Conservation (phyloP, 768 basidiomycete species). For the Boletus rubescentipes region DNA sequence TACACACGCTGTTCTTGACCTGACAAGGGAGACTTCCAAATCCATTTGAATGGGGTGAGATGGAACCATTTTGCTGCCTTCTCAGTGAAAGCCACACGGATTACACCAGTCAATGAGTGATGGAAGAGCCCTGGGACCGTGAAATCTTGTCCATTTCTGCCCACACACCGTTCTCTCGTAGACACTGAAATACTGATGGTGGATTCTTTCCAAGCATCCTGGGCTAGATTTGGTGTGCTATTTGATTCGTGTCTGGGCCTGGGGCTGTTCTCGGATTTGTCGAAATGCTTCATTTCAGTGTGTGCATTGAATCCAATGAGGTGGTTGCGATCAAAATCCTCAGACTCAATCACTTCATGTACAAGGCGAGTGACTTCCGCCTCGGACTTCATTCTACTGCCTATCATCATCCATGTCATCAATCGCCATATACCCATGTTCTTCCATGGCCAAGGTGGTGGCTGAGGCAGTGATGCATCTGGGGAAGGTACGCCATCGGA, state of each 20-base stretch:
- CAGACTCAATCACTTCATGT: too few species aligned
- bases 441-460: too few species aligned
- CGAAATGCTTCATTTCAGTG: slow-evolving; percentile 5
- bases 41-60: slow-evolving; percentile 24
- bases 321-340: too few species aligned
- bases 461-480: too few species aligned
- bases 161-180: slow-evolving; percentile 15
- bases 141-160: slow-evolving; percentile 19
- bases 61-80: slow-evolving; percentile 17
- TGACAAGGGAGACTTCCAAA: slow-evolving; percentile 14
- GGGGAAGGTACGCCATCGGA: too few species aligned
- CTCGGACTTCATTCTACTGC: too few species aligned
- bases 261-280: slow-evolving; percentile 2
- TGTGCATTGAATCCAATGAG: slow-evolving; percentile 11
- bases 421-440: too few species aligned
- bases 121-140: slow-evolving; percentile 29
- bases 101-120: slow-evolving; percentile 17
- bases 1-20: slow-evolving; percentile 14
- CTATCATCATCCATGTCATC: too few species aligned
- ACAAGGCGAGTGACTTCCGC: too few species aligned
- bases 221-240: too few species aligned
- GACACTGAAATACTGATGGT: slow-evolving; percentile 29
- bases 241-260: too few species aligned
- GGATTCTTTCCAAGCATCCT: slow-evolving; percentile 14
- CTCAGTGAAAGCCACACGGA: slow-evolving; percentile 10